phyloP scores from a whole-genome alignment of 202 grass and related monocot genomes.

The Bolboschoenoplectus hybrid region DNA sequence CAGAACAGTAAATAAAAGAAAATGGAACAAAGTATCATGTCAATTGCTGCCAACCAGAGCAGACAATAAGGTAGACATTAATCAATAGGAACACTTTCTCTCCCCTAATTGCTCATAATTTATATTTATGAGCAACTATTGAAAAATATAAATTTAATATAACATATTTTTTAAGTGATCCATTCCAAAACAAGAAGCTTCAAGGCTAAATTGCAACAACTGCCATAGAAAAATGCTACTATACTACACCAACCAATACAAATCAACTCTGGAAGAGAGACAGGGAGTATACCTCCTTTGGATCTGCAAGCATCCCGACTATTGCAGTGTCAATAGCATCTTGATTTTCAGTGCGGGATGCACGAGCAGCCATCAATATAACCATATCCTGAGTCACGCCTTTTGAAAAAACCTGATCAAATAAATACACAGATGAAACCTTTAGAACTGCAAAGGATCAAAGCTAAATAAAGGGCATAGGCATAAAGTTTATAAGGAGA shows the following conservation, averaged over 20 bases:
- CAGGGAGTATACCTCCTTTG: constrained; percentile 71
- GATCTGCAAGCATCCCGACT: constrained; percentile 93
- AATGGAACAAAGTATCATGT: not conserved
- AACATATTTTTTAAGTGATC: not conserved
- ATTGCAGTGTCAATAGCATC: constrained; percentile 98
- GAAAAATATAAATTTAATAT: not conserved
- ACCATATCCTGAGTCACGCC: constrained; percentile 68
- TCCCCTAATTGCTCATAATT: not conserved
- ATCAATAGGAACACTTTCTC: not conserved
- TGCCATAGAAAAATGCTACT: not conserved
- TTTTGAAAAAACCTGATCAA: constrained; percentile 76
- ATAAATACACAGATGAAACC: constrained; percentile 6
- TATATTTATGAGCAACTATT: constrained; percentile 13
- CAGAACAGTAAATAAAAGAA: constrained; percentile 8
- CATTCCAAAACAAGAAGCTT: not conserved
- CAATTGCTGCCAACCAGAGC: not conserved
- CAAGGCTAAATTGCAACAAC: not conserved
- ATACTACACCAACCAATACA: not conserved
- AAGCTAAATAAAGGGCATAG: not conserved
- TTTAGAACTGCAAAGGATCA: not conserved
- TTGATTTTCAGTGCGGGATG: constrained; percentile 93
- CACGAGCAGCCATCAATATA: constrained; percentile 90
- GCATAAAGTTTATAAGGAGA: not conserved
- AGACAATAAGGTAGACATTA: not conserved
- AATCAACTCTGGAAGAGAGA: not conserved